Percentiles rank a stretch among this genome's conserved stretches.
Evolutionary conservation across 2,329 filamentous ascomycete species (phyloP).

Genomic region (Akanthomyces uredinophilus): DNA sequence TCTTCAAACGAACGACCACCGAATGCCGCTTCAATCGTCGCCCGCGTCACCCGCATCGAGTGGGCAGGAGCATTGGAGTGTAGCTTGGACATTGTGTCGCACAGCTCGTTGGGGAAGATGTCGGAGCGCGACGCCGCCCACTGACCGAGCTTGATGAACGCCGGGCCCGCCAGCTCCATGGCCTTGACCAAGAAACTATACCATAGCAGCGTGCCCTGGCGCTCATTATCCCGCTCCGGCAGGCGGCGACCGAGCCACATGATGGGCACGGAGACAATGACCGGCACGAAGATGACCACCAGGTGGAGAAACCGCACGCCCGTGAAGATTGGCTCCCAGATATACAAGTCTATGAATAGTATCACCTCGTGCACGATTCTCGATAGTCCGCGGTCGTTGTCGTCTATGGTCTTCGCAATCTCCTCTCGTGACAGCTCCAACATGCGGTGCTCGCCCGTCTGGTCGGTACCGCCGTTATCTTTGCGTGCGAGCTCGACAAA

Average conservation of each 20-base stretch:
- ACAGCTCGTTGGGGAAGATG: constrained; percentile 92
- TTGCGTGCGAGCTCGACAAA: constrained; percentile 55
- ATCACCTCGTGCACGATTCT: constrained; percentile 55
- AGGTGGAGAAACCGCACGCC: constrained; percentile 84
- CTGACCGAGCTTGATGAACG: constrained; percentile 98
- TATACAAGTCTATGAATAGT: constrained; percentile 63
- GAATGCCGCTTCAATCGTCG: constrained; percentile 77
- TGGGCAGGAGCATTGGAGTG: constrained; percentile 95
- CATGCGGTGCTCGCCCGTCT: constrained; percentile 83
- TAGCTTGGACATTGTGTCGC: constrained; percentile 85
- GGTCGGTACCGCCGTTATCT: constrained; percentile 42
- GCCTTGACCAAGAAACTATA: constrained; percentile 79
- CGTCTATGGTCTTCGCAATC: constrained; percentile 62
- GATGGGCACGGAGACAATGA: constrained; percentile 71
- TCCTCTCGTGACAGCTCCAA: constrained; percentile 74
- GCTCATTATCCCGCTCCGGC: constrained; percentile 64
- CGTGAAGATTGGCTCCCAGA: constrained; percentile 85
- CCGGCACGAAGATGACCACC: constrained; percentile 82
- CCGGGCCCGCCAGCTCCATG: constrained; percentile 91
- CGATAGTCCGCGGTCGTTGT: constrained; percentile 54
- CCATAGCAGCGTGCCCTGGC: constrained; percentile 86
- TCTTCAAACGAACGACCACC: constrained; percentile 74
- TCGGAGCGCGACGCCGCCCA: constrained; percentile 96
- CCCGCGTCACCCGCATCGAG: constrained; percentile 72
- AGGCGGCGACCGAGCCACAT: constrained; percentile 72